phyloP scores from a whole-genome alignment of 305 asterid species.

The Rubia peregrina region DNA sequence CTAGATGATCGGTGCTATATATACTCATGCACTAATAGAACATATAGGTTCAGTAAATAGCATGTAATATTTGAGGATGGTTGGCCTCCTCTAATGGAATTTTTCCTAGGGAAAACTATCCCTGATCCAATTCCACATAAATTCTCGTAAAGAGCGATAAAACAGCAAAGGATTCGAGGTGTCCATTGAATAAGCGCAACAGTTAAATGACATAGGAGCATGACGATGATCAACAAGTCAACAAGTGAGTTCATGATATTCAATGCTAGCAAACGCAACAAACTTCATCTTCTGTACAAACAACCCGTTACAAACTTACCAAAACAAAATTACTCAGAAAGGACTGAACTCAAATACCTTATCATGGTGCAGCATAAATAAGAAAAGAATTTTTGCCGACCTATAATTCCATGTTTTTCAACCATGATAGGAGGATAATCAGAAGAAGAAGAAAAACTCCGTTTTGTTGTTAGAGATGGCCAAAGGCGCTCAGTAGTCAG shows the following conservation, averaged over 20 bases:
- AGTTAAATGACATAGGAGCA: neutral
- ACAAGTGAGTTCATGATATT: neutral
- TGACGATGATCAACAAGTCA: neutral
- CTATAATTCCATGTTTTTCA: neutral
- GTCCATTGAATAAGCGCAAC: neutral
- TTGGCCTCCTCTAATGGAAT: neutral
- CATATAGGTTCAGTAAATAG: slow-evolving; percentile 5
- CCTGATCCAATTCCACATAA: neutral
- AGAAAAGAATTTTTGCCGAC: neutral
- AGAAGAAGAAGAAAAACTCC: neutral
- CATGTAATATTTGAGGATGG: neutral
- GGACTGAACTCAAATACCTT: neutral
- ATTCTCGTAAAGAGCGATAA: neutral
- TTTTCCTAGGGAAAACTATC: neutral
- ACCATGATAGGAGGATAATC: neutral
- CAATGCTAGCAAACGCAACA: neutral
- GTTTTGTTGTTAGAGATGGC: neutral
- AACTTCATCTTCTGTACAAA: neutral
- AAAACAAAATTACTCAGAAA: too few relatives aligned
- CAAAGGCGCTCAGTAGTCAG: neutral
- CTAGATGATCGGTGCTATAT: neutral
- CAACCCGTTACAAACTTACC: neutral
- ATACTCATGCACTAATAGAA: neutral
- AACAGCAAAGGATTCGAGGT: neutral
- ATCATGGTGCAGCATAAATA: neutral